Percentiles rank a stretch among this genome's conserved stretches.
These are phyloP conservation scores for Prunus armeniaca DNA, from an alignment of 306 rosid species.

Conservation along the genomic window DNA sequence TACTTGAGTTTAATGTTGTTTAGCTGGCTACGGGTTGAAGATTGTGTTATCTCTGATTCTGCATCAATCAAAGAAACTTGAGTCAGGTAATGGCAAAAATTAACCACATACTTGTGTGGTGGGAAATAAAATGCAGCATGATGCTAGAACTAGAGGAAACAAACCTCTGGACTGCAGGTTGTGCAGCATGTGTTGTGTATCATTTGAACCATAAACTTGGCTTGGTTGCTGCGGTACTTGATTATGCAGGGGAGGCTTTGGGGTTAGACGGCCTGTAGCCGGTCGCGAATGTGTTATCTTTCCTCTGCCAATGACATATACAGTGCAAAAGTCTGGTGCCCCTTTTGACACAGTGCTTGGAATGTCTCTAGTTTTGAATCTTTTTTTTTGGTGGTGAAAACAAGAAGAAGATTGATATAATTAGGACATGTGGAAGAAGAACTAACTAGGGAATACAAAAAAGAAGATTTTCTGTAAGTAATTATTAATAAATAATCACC, in stretches of 20 bases:
- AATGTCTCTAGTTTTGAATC: constrained; percentile 53
- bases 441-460: background rate
- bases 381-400: constrained; percentile 18
- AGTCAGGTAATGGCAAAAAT: constrained; percentile 5
- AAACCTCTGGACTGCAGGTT: constrained; percentile 29
- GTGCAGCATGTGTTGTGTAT: background rate
- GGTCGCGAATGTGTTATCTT: constrained; percentile 43
- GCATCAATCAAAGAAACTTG: constrained; percentile 9
- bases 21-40: background rate
- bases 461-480: too few relatives aligned
- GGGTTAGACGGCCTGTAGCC: constrained; percentile 26
- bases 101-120: background rate
- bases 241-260: background rate
- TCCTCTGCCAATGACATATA: constrained; percentile 65
- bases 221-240: background rate
- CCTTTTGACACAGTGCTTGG: constrained; percentile 58
- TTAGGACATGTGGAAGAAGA: background rate
- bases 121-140: background rate
- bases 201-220: constrained; percentile 13
- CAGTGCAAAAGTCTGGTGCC: constrained; percentile 63
- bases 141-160: constrained; percentile 4
- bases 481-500: constrained; percentile 22
- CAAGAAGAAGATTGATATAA: background rate
- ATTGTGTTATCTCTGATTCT: constrained; percentile 34
- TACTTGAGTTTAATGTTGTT: constrained; percentile 53